Conservation (phyloP, 2,329 filamentous ascomycete genomes). For the Parastagonospora nodorum region DNA sequence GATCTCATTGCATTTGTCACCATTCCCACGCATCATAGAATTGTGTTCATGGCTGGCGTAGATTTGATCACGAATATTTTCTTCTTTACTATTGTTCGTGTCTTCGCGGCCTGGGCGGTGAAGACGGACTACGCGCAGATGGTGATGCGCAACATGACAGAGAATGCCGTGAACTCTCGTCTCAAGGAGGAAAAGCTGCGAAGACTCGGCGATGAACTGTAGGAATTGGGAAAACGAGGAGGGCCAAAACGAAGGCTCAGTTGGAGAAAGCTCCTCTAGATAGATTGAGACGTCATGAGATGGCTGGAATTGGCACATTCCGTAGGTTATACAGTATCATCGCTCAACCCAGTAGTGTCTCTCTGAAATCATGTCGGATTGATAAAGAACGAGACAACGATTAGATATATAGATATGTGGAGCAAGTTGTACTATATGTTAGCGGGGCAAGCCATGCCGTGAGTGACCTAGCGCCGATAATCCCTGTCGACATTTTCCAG, state of each 20-base stretch:
- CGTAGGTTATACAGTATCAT: no score
- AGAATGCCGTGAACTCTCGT: not conserved
- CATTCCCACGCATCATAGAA: slow-evolving; percentile 18
- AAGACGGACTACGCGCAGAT: slow-evolving; percentile 11
- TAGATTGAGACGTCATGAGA: no score
- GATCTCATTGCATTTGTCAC: slow-evolving; percentile 11
- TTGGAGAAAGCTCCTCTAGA: no score
- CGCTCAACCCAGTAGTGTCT: no score
- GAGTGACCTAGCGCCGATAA: slow-evolving; percentile 8
- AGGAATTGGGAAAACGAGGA: no score
- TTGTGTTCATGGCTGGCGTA: slow-evolving; percentile 13
- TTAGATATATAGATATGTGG: no score
- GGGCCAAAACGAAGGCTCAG: no score
- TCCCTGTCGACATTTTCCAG: slow-evolving; percentile 21
- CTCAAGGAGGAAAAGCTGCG: not conserved
- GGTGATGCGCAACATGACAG: slow-evolving; percentile 8
- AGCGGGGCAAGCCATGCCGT: not conserved
- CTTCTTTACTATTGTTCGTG: slow-evolving; percentile 1
- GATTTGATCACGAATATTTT: slow-evolving; percentile 10
- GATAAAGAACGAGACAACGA: no score
- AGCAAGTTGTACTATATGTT: no score
- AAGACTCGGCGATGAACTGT: not conserved
- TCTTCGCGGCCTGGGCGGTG: slow-evolving; percentile 12
- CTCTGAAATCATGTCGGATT: no score
- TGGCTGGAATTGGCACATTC: no score